phyloP scores from a whole-genome alignment of 805 yeast genomes.

The Lipomyces yamanashiensis region DNA sequence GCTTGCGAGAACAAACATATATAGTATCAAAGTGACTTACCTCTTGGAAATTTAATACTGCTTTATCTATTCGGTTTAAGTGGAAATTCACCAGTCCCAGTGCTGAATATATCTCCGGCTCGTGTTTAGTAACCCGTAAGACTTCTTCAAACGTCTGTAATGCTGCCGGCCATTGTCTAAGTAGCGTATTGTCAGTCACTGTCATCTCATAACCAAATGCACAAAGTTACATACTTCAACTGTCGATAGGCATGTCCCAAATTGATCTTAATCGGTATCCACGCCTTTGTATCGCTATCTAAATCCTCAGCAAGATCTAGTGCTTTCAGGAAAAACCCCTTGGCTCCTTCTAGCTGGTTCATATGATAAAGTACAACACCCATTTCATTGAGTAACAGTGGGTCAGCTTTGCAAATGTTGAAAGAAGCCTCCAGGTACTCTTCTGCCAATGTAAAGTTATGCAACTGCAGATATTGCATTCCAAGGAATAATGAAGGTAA shows the following conservation, averaged over 20 bases:
- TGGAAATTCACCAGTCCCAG: constrained; percentile 83
- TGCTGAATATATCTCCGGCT: constrained; percentile 78
- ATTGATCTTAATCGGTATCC: constrained; percentile 84
- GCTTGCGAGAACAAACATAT: neutral
- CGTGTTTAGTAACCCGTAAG: constrained; percentile 66
- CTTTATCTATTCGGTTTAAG: constrained; percentile 62
- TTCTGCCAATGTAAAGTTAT: constrained; percentile 78
- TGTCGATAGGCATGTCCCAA: constrained; percentile 87
- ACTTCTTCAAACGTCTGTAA: constrained; percentile 78
- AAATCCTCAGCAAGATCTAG: constrained; percentile 67
- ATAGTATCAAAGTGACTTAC: constrained; percentile 15
- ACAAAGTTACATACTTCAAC: constrained; percentile 46
- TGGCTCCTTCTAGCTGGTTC: constrained; percentile 68
- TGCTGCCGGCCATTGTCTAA: constrained; percentile 60
- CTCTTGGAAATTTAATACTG: constrained; percentile 77
- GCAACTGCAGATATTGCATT: constrained; percentile 93
- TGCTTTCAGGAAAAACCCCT: constrained; percentile 71
- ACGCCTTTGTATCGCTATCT: constrained; percentile 78
- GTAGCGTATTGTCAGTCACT: neutral
- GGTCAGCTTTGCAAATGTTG: constrained; percentile 81
- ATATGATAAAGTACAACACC: constrained; percentile 91
- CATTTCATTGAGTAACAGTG: constrained; percentile 84
- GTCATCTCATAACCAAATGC: neutral
- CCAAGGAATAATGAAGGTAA: constrained; percentile 88
- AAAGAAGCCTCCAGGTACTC: constrained; percentile 80